phyloP scores from a whole-genome alignment of 23 red algal genomes.

The Gracilaria caudata region DNA sequence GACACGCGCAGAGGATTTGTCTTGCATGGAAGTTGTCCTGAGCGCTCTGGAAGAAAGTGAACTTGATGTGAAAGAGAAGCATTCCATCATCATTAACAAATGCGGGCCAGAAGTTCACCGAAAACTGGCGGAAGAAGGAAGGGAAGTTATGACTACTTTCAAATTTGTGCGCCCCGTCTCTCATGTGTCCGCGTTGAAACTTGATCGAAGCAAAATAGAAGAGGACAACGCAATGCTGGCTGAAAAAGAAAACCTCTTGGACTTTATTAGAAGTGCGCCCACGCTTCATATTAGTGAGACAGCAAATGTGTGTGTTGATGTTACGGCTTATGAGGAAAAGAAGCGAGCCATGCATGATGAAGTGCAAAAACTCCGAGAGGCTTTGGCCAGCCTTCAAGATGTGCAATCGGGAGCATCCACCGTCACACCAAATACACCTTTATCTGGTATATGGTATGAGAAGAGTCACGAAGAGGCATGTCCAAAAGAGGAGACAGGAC shows the following conservation, averaged over 20 bases:
- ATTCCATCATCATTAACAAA: slow-evolving; percentile 9
- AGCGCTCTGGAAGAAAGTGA: background rate
- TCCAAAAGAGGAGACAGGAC: no score
- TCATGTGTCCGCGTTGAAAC: background rate
- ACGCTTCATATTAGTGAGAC: background rate
- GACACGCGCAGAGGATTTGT: background rate
- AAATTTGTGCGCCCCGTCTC: background rate
- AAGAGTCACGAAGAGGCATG: no score
- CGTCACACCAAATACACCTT: no score
- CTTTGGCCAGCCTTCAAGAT: background rate
- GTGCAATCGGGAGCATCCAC: background rate
- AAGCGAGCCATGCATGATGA: background rate
- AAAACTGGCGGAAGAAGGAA: background rate
- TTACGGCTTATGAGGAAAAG: background rate
- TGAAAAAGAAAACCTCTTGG: background rate
- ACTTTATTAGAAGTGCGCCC: background rate
- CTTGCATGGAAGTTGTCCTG: background rate
- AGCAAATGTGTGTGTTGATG: background rate
- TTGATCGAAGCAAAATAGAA: background rate
- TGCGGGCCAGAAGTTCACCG: background rate
- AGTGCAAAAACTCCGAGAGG: background rate
- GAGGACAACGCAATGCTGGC: background rate
- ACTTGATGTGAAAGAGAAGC: background rate
- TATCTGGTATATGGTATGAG: no score
- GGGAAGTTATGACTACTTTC: background rate